Evolutionary conservation across 345 rosid species (phyloP), one percentile per base, ranked within the genome.

Genomic region (Abelmoschus esculentus): DNA sequence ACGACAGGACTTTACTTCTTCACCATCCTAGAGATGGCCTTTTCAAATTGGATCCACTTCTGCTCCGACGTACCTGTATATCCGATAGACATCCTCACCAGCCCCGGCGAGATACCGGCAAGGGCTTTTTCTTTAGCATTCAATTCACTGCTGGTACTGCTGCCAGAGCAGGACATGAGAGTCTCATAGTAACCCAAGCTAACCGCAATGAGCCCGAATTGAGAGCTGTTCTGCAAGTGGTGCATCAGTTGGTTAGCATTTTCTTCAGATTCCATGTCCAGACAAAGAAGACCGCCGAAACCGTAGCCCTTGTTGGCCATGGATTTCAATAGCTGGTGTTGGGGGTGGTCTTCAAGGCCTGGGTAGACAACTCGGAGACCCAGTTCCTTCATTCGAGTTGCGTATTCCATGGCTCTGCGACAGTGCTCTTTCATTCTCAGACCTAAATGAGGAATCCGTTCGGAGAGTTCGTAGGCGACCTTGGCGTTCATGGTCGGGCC

Each of bases 401-500:
- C 99, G 34, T 77, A 95, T 18, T 73, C 76, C 80, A 83, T 18
- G 54, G 98, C 97, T 59, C 98, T 71, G 52, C 62, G 71, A 86
- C 96, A 80, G 17, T 95, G 99, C 77, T 90, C 99, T 67, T 80
- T 95, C 92, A 92, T 87, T 62, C 99, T 83, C 3, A 95, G 83
- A 73, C 85, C 80, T 66, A 92, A 72, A 70, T 95, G 98, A 60
- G 99, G 99, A 56, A 96, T 79, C 38, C 99, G 80, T 61, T 89
- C 97, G 0, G 96, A 90, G 3, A 96, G 79, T 69, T 90, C 98
- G 46, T 87, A 90, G 5, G 99, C 98, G 11, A 90, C 96, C 77
- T 92, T 96, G 15, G 99, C 84, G 58, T 96, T 96, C 98, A 92
- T 96, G 36, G 98, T 95, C 52, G 99, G 99, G 15, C 99, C 98